A percentile compares a stretch with the other conserved stretches of the same genome.
These are phyloP conservation scores for Leccinum rimulosum DNA, from an alignment of 768 basidiomycete genomes.

Conservation along the genomic window DNA sequence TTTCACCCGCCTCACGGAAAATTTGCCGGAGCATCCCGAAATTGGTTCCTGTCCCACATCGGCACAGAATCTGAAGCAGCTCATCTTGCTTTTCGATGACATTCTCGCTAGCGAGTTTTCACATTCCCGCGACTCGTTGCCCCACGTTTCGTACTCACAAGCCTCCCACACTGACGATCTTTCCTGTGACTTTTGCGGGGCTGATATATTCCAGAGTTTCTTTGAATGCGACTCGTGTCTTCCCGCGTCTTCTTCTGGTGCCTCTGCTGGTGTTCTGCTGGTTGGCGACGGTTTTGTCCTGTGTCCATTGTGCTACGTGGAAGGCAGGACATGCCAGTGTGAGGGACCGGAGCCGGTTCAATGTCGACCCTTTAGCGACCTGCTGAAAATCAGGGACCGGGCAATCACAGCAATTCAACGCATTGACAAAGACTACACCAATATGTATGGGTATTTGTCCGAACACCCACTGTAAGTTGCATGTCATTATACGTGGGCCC, in stretches of 20 bases:
- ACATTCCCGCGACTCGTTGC: slow-evolving; percentile 34
- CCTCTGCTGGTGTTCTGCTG: slow-evolving; percentile 13
- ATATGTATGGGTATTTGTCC: slow-evolving; percentile 12
- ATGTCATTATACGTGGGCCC: not conserved
- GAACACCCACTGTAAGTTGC: slow-evolving; percentile 24
- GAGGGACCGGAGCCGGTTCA: slow-evolving; percentile 59
- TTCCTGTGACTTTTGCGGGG: slow-evolving; percentile 76
- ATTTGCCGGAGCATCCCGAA: not conserved
- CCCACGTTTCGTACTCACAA: slow-evolving; percentile 29
- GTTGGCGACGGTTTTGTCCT: slow-evolving; percentile 48
- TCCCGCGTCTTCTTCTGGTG: slow-evolving; percentile 13
- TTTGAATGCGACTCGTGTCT: slow-evolving; percentile 64
- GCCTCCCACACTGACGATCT: slow-evolving; percentile 30
- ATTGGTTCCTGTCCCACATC: not conserved
- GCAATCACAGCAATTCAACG: slow-evolving; percentile 32
- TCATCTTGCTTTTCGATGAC: slow-evolving; percentile 49
- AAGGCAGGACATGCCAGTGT: slow-evolving; percentile 74
- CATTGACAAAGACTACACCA: slow-evolving; percentile 10
- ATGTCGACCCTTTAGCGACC: slow-evolving; percentile 45
- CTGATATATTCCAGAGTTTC: slow-evolving; percentile 79
- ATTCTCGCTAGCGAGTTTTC: slow-evolving; percentile 45
- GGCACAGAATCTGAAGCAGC: slow-evolving; percentile 27
- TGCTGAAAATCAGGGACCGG: slow-evolving; percentile 44
- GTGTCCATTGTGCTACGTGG: slow-evolving; percentile 72
- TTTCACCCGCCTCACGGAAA: slow-evolving; percentile 23